These are phyloP conservation scores for Leptosphaerulina australis DNA, from an alignment of 2,329 filamentous ascomycete species.

Conservation along the genomic window DNA sequence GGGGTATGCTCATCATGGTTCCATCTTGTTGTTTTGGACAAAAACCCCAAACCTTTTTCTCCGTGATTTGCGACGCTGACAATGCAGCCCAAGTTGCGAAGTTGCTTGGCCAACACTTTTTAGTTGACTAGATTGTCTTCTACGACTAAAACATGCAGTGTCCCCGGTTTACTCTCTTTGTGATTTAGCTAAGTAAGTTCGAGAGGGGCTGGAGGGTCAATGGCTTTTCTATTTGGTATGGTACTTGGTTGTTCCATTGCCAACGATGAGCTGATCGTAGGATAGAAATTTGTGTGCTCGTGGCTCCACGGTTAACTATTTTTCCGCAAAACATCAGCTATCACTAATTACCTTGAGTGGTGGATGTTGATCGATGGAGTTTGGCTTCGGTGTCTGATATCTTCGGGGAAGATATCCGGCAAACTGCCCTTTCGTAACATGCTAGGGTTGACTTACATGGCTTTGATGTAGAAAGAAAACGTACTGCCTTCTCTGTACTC, in stretches of 20 bases:
- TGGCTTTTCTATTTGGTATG: slow-evolving; percentile 4
- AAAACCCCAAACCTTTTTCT: slow-evolving; percentile 44
- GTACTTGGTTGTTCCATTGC: neutral
- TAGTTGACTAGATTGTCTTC: slow-evolving; percentile 53
- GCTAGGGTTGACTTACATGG: slow-evolving; percentile 20
- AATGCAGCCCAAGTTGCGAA: slow-evolving; percentile 44
- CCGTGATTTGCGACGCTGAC: slow-evolving; percentile 50
- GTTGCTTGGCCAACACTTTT: slow-evolving; percentile 49
- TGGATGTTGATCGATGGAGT: slow-evolving; percentile 8
- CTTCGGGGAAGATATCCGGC: slow-evolving; percentile 28
- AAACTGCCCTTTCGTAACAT: slow-evolving; percentile 25
- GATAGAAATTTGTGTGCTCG: neutral
- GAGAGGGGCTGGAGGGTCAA: slow-evolving; percentile 14
- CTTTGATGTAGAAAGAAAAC: slow-evolving; percentile 44
- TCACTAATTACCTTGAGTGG: slow-evolving; percentile 5
- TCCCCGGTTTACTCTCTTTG: slow-evolving; percentile 14
- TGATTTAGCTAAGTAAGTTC: slow-evolving; percentile 16
- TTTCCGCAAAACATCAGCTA: neutral
- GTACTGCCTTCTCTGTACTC: slow-evolving; percentile 35
- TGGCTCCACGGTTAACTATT: slow-evolving; percentile 3
- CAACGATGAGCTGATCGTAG: neutral
- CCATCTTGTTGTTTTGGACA: slow-evolving; percentile 38
- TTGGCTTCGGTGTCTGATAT: slow-evolving; percentile 26
- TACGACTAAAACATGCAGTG: slow-evolving; percentile 40
- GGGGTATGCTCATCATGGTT: slow-evolving; percentile 13